Base-by-base conservation (phyloP, 164 flowering plant species). In the Macadamia tetraphylla region DNA sequence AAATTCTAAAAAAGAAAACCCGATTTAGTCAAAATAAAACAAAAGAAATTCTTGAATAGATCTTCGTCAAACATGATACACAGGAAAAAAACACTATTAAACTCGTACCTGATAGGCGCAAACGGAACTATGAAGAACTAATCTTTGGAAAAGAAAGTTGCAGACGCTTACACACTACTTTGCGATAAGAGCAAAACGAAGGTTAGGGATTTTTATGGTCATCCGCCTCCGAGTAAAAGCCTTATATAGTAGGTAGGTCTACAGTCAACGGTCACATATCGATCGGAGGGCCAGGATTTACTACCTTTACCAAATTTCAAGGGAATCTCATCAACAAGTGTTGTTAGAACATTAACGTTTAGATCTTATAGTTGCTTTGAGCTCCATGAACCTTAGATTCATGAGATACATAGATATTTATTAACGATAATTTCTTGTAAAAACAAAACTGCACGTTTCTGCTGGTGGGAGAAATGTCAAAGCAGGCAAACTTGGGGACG, bases 41-140 rank as follows among this genome's bases (percentile, higher is more conserved):
- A 53, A 53, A 23, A 53, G 17, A 53, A 17, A 53, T 53, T 49
- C 3, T 9, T 4, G n/a, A 17, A 1, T 12, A 56, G 3, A 23
- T 29, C 10, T 30, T 46, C 51, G 7, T 12, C 57, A 53, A 11
- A 17, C 6, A 53, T 4, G 57, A 53, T 13, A 14, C 17, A 14
- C 29, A 2, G 57, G 31, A 6, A 44, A 29, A 1, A 61, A 66
- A 29, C 29, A 32, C 9, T n/a, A 61, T 15, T 15, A 13, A 0
- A 35, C 5, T 35, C 61, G 73, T 57, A 70, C 73, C 73, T 70
- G 62, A 64, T 29, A 29, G 0, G 67, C 42, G 57, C 62, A 23
- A 11, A 11, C 44, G 59, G 31, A 10, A 55, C 51, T 11, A 35
- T 2, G 40, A 35, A 35, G 40, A 35, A 35, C 5, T n/a, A 48